These are phyloP conservation scores for Trifolium repens DNA, from an alignment of 306 rosid genomes.

Conservation along the genomic window DNA sequence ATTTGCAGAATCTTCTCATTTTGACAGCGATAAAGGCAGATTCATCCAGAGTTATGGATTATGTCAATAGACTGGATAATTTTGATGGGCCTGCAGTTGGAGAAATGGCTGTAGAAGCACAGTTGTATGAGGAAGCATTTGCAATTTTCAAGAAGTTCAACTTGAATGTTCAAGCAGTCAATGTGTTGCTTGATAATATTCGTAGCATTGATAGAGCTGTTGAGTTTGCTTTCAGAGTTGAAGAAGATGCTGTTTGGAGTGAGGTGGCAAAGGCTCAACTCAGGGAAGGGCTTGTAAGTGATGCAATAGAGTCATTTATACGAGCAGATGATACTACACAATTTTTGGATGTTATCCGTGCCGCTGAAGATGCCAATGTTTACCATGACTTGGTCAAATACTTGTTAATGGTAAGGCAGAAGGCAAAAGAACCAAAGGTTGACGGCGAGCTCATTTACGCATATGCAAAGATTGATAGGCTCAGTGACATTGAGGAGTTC, in stretches of 20 bases:
- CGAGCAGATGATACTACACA: slow-evolving; percentile 96
- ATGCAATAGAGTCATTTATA: slow-evolving; percentile 97
- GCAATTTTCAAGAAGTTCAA: slow-evolving; percentile 97
- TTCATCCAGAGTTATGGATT: slow-evolving; percentile 99
- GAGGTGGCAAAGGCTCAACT: slow-evolving; percentile 99
- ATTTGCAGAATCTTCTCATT: slow-evolving; percentile 93
- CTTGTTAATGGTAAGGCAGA: slow-evolving; percentile 97
- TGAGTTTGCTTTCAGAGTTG: slow-evolving; percentile 98
- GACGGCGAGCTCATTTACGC: slow-evolving; percentile 98
- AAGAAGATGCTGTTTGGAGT: slow-evolving; percentile 99
- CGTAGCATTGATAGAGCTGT: slow-evolving; percentile 94
- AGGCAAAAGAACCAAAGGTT: slow-evolving; percentile 92
- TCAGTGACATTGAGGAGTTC: slow-evolving; percentile 94
- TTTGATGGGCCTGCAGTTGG: slow-evolving; percentile 99
- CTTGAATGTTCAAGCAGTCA: slow-evolving; percentile 96
- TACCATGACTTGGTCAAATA: slow-evolving; percentile 95
- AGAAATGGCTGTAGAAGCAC: slow-evolving; percentile 97
- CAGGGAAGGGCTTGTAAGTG: slow-evolving; percentile 92
- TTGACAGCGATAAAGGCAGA: slow-evolving; percentile 99
- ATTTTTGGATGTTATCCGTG: slow-evolving; percentile 92
- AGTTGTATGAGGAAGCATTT: slow-evolving; percentile 90
- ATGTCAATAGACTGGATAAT: slow-evolving; percentile 90
- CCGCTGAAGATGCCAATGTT: slow-evolving; percentile 82
- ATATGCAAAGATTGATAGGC: slow-evolving; percentile 94
- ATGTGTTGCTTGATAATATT: slow-evolving; percentile 86